Conservation (phyloP, 352 stramenopile species). For the Ophiocytium majus region DNA sequence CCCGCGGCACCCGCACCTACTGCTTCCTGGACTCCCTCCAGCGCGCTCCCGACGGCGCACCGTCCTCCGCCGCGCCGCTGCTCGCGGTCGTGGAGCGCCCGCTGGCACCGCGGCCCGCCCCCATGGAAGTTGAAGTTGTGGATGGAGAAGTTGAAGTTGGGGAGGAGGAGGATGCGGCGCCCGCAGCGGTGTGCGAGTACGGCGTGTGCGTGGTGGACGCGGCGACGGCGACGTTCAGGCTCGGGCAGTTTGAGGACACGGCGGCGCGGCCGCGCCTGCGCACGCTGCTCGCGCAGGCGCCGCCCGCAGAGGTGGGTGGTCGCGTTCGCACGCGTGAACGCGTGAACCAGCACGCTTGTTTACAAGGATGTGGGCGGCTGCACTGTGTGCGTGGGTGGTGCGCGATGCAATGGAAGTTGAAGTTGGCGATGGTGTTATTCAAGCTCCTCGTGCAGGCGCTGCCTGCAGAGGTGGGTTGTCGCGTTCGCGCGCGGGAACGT, state of each 20-base stretch:
- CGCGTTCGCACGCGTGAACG: too few species aligned
- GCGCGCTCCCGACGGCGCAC: slow-evolving; percentile 51
- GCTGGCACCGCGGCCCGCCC: neutral
- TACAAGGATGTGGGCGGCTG: too few species aligned
- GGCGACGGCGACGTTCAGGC: slow-evolving; percentile 80
- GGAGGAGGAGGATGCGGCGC: slow-evolving; percentile 39
- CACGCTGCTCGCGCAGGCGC: slow-evolving; percentile 80
- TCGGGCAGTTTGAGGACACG: slow-evolving; percentile 96
- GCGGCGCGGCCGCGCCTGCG: slow-evolving; percentile 87
- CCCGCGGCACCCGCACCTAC: slow-evolving; percentile 87
- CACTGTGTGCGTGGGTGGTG: too few species aligned
- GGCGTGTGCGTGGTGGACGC: slow-evolving; percentile 92
- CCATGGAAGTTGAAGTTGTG: slow-evolving; percentile 11
- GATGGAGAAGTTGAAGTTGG: slow-evolving; percentile 33
- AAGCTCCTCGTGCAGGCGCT: slow-evolving; percentile 71
- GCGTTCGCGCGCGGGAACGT: too few species aligned
- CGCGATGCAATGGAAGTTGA: neutral
- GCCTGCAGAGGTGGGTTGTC: neutral
- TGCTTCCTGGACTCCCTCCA: slow-evolving; percentile 82
- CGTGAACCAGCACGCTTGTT: too few species aligned
- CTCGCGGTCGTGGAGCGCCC: slow-evolving; percentile 13
- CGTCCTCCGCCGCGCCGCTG: neutral
- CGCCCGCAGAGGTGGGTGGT: too few species aligned
- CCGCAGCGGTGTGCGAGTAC: slow-evolving; percentile 71
- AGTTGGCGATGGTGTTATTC: slow-evolving; percentile 25